Conservation (phyloP, 2,329 filamentous ascomycete species). For the Colletotrichum noveboracense region DNA sequence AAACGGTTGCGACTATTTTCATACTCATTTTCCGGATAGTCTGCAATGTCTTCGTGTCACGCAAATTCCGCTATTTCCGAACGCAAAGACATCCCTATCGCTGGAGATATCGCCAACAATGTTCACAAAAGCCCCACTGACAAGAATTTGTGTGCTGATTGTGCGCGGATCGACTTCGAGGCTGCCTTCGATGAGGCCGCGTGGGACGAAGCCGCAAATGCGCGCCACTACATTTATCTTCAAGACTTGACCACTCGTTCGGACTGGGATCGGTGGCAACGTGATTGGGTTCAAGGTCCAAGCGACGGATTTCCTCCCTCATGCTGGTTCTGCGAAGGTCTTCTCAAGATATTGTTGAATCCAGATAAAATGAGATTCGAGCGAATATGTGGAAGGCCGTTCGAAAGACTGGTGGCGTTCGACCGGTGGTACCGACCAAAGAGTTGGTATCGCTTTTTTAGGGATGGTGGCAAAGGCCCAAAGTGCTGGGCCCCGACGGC, state of each 20-base stretch:
- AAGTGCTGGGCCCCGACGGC: neutral
- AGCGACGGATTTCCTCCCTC: neutral
- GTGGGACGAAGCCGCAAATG: neutral
- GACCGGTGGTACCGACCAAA: neutral
- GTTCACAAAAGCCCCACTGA: neutral
- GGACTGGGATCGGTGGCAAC: neutral
- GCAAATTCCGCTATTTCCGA: neutral
- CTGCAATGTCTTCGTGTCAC: neutral
- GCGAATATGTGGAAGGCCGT: neutral
- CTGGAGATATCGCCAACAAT: neutral
- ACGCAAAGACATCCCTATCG: neutral
- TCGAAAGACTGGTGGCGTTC: neutral
- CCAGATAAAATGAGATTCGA: neutral
- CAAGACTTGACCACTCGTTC: neutral
- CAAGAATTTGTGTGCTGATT: neutral
- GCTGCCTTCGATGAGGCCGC: neutral
- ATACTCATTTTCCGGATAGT: neutral
- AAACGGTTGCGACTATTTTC: neutral
- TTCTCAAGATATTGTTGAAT: neutral
- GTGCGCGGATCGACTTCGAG: neutral
- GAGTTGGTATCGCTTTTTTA: neutral
- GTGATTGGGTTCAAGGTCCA: neutral
- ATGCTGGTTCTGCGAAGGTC: neutral
- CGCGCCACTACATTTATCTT: neutral
- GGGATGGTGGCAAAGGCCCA: neutral